Evolutionary conservation across 164 flowering plant species (phyloP).

Genomic region (Sextonia rubra): DNA sequence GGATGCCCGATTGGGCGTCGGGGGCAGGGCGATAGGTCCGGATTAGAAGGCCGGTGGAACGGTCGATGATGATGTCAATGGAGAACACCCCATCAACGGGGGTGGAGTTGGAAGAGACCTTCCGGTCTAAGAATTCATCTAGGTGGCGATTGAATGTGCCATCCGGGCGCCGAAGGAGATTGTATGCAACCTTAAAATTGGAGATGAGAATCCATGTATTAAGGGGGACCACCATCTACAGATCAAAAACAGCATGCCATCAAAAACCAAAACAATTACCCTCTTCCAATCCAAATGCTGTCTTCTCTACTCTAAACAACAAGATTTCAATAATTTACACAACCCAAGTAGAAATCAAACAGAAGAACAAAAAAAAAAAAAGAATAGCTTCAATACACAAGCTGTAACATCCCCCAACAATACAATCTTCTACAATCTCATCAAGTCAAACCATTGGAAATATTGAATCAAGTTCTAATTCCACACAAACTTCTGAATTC

Average conservation of each 20-base stretch:
- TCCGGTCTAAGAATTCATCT: slow-evolving; percentile 80
- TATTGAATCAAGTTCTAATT: no score
- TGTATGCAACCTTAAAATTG: slow-evolving; percentile 76
- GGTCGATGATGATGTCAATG: slow-evolving; percentile 59
- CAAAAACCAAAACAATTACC: no score
- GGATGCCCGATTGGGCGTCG: slow-evolving; percentile 23
- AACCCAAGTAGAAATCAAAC: no score
- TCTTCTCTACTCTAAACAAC: background rate
- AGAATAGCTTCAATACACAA: background rate
- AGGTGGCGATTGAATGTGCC: slow-evolving; percentile 85
- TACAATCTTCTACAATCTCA: background rate
- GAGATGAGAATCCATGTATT: slow-evolving; percentile 83
- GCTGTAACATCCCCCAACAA: background rate
- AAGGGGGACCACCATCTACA: slow-evolving; percentile 71
- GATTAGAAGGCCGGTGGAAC: slow-evolving; percentile 38
- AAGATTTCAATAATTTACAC: no score
- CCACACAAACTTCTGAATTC: no score
- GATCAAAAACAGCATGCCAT: background rate
- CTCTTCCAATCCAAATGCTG: no score
- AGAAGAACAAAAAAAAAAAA: background rate
- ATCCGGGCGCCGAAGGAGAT: slow-evolving; percentile 82
- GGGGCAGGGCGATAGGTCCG: slow-evolving; percentile 39
- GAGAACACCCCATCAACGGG: slow-evolving; percentile 76
- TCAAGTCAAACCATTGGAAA: no score
- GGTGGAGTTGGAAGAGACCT: slow-evolving; percentile 55